Base-by-base conservation (phyloP, 148 eudicot species). In the Camellia japonica region DNA sequence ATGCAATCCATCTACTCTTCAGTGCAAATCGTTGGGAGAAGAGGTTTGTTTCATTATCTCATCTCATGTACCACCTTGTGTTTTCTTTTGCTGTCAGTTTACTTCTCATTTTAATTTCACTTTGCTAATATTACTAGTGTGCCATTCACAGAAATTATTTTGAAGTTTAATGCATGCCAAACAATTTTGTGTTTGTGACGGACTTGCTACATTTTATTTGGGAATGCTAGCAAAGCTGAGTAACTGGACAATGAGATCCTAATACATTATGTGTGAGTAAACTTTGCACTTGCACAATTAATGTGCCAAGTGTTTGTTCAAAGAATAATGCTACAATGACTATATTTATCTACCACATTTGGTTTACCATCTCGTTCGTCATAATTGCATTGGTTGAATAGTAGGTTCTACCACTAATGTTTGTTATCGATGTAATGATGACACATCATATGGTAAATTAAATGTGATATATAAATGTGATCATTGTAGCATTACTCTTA, bases 11-110 rank as follows among this genome's bases (percentile, higher is more conserved):
- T 85, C 89, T 96, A 18, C 87, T 96, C 68, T 96, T 94, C 79
- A 94, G 95, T 79, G 94, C 98, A 72, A 96, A 96, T 80, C 97
- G 99, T 47, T 96, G 99, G 99, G 99, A 96, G 87, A 96, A 94
- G 85, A 94, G 98, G 99, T 96, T 75, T 61, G 80, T 63, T 54
- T 52, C 23, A 16, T 58, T 30, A 67, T 71, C 42, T 47, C 68
- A 71, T 46, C 42, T 47, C 68, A 79, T 46, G 80, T 63, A 49
- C 16, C 56, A 47, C 13, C 23, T 44, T 0, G 68, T 47, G 46
- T 73, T 44, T 3, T 42, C 7, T 54, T 54, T 15, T 52, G 49
- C 49, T 6, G 12, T 18, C 13, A n/a, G 20, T 18, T 66, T 68
- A 44, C 4, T 4, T 19, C 11, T 75, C 11, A 18, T 8, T 13